A percentile compares a stretch with the other conserved stretches of the same genome.
phyloP scores from a whole-genome alignment of 371 early-diverging fungal species.

The Syncephalastrum racemosum region DNA sequence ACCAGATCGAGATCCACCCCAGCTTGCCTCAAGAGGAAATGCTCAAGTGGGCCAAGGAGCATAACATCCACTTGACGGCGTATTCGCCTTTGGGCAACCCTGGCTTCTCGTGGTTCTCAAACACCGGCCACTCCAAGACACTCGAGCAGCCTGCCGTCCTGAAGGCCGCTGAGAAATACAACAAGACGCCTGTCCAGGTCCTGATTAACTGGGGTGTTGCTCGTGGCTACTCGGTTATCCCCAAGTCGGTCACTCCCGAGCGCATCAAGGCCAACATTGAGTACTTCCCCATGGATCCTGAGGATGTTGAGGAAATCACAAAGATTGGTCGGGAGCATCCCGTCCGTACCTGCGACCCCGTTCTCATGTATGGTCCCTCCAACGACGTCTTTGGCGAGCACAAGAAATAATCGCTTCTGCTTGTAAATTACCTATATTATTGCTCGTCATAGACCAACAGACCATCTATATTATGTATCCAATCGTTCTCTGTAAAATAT shows the following conservation, averaged over 20 bases:
- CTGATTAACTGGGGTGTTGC: constrained; percentile 76
- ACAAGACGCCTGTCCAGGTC: constrained; percentile 70
- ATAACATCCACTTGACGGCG: constrained; percentile 44
- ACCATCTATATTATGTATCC: too few species aligned
- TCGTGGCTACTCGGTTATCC: constrained; percentile 63
- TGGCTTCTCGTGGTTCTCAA: constrained; percentile 15
- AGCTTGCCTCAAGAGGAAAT: constrained; percentile 44
- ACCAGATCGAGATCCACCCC: constrained; percentile 77
- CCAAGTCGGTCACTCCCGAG: constrained; percentile 53
- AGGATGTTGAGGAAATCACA: constrained; percentile 34
- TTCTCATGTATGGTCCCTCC: constrained; percentile 26
- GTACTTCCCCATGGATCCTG: constrained; percentile 33
- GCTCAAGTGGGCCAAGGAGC: constrained; percentile 34
- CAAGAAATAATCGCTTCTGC: constrained; percentile 10
- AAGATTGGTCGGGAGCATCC: constrained; percentile 27
- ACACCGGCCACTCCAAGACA: constrained; percentile 4
- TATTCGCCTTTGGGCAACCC: constrained; percentile 49
- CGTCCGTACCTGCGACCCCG: constrained; percentile 36
- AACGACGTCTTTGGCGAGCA: constrained; percentile 36
- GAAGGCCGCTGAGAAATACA: constrained; percentile 70
- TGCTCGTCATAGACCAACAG: too few species aligned
- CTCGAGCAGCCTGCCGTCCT: constrained; percentile 29
- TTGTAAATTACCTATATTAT: too few species aligned
- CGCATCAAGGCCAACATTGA: constrained; percentile 48
- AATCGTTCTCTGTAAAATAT: too few species aligned